Base-by-base conservation (phyloP, 192 early-diverging fungal genomes). In the Coemansia sp. region DNA sequence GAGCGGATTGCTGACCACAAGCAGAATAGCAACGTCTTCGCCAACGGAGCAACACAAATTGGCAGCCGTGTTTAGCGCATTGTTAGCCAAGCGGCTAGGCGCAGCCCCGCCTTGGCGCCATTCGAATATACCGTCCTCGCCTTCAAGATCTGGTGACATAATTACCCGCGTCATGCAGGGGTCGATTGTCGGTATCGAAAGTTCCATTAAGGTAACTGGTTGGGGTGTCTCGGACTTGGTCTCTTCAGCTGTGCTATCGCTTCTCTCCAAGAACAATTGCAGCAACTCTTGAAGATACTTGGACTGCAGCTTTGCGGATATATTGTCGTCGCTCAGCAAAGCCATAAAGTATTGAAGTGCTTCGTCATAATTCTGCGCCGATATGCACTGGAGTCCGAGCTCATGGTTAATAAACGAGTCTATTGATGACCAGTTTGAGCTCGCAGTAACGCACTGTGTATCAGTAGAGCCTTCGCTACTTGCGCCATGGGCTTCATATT, bases 321-420 rank as follows among this genome's bases (percentile, higher is more conserved):
- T 68, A 51, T 68, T 61, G 56, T 71, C 77, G 56, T 66, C 56
- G 21, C 85, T 72, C 54, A 98, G 76, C 26, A 96, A 77, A 62
- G 88, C 87, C 41, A 86, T 82, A 72, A 94, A 97, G 78, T 89
- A 89, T 18, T 84, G 69, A 12, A 97, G 76, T 1, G 93, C 90
- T n/a, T 84, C 82, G 55, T 88, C 84, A 26, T 90, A 85, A 49
- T 88, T 83, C 14, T 89, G 90, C 26, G 90, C 79, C 56, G 92
- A 86, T 62, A 86, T 89, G 23, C 87, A 86, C 64, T 94, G 91
- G 52, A 88, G 79, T 8, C 94, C 94, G 5, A 96, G 83, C 12
- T 92, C 85, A 60, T 95, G 95, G 68, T 94, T 85, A 58, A 96
- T 87, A 68, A 95, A 92, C 68, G 94, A 92, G 47, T 94, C 91